phyloP scores from a whole-genome alignment of 176 grass and related monocot genomes.

The sorghum (Sorghum bicolor) region Sorghum_bicolor_NCBIv3 NC_012877.2:11573501-11574000 shows the following conservation, averaged over 20 bases:
- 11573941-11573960: neutral
- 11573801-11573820: neutral
- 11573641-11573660: neutral
- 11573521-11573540: no score
- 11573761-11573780: neutral
- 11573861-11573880: neutral
- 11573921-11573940: neutral
- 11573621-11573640: neutral
- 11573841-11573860: neutral
- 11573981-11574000: neutral
- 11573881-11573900: neutral
- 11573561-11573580: neutral
- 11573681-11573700: neutral
- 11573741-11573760: neutral
- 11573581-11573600: neutral
- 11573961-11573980: neutral
- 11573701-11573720: slow-evolving; percentile 6
- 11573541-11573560: neutral
- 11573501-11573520: no score
- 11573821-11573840: neutral
- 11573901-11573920: neutral
- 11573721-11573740: neutral
- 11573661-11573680: neutral
- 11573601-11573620: neutral
- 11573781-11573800: neutral